These are phyloP conservation scores for Gypsophila paniculata DNA, from an alignment of 179 eudicot genomes.

Conservation along the genomic window DNA sequence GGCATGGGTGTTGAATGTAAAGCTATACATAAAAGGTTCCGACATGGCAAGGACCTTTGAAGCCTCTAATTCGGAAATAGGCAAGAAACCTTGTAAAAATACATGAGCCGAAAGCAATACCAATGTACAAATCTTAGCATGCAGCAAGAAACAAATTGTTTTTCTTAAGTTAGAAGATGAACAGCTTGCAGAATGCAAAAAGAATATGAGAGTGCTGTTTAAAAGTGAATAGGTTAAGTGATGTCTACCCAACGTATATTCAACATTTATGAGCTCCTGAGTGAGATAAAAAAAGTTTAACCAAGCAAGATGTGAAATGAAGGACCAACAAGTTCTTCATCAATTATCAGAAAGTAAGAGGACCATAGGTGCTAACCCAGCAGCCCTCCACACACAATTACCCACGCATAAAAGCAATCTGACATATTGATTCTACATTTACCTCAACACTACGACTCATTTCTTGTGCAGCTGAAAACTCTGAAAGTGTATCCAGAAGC, in stretches of 20 bases:
- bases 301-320: not conserved
- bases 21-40: not conserved
- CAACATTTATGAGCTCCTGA: not conserved
- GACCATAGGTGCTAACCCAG: not conserved
- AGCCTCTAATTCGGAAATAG: not conserved
- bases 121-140: not conserved
- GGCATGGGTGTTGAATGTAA: not conserved
- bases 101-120: not conserved
- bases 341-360: not conserved
- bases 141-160: not conserved
- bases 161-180: not conserved
- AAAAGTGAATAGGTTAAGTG: not conserved
- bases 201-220: not conserved
- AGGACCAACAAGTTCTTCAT: not conserved
- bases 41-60: not conserved
- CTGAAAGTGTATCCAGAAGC: not conserved
- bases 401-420: not conserved
- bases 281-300: no score
- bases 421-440: conserved; percentile 18
- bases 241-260: not conserved
- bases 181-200: not conserved
- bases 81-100: not conserved
- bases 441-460: conserved; percentile 61
- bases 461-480: not conserved
- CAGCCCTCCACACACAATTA: not conserved